Evolutionary conservation across 2,329 filamentous ascomycete genomes (phyloP).

Genomic region (Aspergillus quadricinctus): DNA sequence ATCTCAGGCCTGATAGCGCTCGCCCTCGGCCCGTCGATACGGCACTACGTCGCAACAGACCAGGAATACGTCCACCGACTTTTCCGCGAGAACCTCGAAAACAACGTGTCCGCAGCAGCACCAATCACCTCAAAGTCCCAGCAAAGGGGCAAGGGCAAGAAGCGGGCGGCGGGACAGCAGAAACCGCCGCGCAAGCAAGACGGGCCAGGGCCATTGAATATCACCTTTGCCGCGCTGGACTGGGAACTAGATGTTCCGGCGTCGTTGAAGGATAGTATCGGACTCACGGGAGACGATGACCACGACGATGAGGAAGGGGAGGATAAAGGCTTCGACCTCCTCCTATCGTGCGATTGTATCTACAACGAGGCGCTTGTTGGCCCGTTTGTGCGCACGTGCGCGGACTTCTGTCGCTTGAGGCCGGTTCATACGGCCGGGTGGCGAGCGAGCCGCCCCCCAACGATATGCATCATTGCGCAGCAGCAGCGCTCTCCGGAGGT

Average conservation of each 20-base stretch:
- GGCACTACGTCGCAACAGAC: slow-evolving; percentile 74
- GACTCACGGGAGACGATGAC: slow-evolving; percentile 1
- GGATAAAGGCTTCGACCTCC: slow-evolving; percentile 58
- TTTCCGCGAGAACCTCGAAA: slow-evolving; percentile 69
- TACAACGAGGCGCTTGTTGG: slow-evolving; percentile 85
- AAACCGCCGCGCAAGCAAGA: not conserved
- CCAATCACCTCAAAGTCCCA: not conserved
- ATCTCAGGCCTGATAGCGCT: slow-evolving; percentile 77
- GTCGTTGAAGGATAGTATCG: slow-evolving; percentile 34
- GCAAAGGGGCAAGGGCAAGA: slow-evolving; percentile 6
- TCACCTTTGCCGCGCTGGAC: slow-evolving; percentile 64
- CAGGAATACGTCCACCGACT: slow-evolving; percentile 78
- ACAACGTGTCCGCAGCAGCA: slow-evolving; percentile 20
- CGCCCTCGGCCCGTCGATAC: slow-evolving; percentile 57
- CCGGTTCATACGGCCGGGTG: slow-evolving; percentile 18
- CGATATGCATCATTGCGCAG: slow-evolving; percentile 78
- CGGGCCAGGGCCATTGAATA: slow-evolving; percentile 27
- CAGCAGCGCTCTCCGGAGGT: slow-evolving; percentile 82
- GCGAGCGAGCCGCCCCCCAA: slow-evolving; percentile 35
- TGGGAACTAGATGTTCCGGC: slow-evolving; percentile 64
- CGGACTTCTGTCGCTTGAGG: slow-evolving; percentile 65
- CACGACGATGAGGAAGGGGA: slow-evolving; percentile 25
- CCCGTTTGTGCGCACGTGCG: slow-evolving; percentile 78
- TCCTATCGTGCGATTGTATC: slow-evolving; percentile 89
- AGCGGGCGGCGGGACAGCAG: slow-evolving; percentile 4